These are phyloP conservation scores for Leccinum brunneo-olivaceum DNA, from an alignment of 1,284 basidiomycete genomes.

Conservation along the genomic window DNA sequence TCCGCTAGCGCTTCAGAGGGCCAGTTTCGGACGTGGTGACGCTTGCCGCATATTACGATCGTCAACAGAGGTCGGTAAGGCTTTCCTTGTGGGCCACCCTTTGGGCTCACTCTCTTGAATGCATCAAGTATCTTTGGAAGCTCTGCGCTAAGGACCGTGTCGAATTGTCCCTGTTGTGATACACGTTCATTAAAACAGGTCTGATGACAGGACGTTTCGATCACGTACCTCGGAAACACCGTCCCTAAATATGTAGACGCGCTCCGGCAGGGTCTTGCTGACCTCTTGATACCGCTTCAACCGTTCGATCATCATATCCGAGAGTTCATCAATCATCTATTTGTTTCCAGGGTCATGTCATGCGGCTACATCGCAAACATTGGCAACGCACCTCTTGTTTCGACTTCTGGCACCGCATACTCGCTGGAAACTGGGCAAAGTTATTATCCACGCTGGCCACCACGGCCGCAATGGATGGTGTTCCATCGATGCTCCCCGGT, in stretches of 20 bases:
- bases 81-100: conserved; percentile 26
- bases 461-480: conserved; percentile 74
- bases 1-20: conserved; percentile 45
- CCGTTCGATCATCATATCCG: conserved; percentile 63
- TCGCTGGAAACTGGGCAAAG: conserved; percentile 67
- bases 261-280: conserved; percentile 49
- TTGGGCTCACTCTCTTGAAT: conserved; percentile 45
- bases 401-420: conserved; percentile 53
- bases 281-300: conserved; percentile 48
- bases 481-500: conserved; percentile 54
- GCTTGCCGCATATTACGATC: conserved; percentile 74
- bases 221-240: conserved; percentile 65
- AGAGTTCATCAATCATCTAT: conserved; percentile 65
- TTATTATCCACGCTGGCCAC: conserved; percentile 61
- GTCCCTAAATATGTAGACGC: conserved; percentile 66
- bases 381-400: conserved; percentile 53
- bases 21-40: conserved; percentile 68
- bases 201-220: not conserved
- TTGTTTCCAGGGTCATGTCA: not conserved
- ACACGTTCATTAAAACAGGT: conserved; percentile 2
- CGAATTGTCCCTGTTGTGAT: conserved; percentile 58
- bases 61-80: conserved; percentile 57
- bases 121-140: conserved; percentile 54
- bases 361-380: not conserved
- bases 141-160: conserved; percentile 51